Evolutionary conservation across 2,329 filamentous ascomycete genomes (phyloP), one percentile per base, ranked within the genome.

Genomic region (Fusarium cyanostomum): DNA sequence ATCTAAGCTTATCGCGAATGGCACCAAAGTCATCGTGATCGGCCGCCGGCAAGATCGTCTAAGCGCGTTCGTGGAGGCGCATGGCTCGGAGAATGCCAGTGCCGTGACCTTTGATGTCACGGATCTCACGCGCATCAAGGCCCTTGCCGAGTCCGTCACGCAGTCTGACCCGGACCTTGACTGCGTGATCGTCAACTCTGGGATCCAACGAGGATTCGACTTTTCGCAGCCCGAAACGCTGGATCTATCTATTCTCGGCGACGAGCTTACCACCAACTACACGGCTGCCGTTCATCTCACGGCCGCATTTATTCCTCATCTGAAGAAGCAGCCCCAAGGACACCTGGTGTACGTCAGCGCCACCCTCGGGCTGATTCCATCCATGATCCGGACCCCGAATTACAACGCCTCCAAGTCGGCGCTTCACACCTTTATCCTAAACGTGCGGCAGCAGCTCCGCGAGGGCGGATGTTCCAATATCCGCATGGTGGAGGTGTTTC

Each of bases 131-230:
- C 69, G 74, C 4, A 80, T 72, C 10, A 51, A 56, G 9, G 13
- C 13, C 11, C 70, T 73, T 31, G 66, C 71, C 15, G 28, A 60
- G 6, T 38, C 43, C 5, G 51, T 72, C 5, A 50, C 27, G 1
- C 30, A 34, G 18, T 56, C 57, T 1, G 46, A 70, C 30, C 65
- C 68, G 1, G 69, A 68, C 52, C 31, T 70, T 15, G 66, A 87
- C 73, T 81, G 80, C 63, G 69, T 89, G 24, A 72, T 89, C 52
- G 74, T 88, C 46, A 88, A 87, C 69, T 81, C 85, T 0, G 85
- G 85, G 8, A 77, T 84, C 28, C 85, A 89, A 69, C 75, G 76
- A 26, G 69, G 68, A 1, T 72, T 83, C 67, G 34, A 75, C 69
- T 52, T 72, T 60, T 30, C 59, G 7, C 51, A 51, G 18, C 69